These are phyloP conservation scores for Stylonectria norvegica DNA, from an alignment of 2,329 filamentous ascomycete genomes.

Conservation along the genomic window DNA sequence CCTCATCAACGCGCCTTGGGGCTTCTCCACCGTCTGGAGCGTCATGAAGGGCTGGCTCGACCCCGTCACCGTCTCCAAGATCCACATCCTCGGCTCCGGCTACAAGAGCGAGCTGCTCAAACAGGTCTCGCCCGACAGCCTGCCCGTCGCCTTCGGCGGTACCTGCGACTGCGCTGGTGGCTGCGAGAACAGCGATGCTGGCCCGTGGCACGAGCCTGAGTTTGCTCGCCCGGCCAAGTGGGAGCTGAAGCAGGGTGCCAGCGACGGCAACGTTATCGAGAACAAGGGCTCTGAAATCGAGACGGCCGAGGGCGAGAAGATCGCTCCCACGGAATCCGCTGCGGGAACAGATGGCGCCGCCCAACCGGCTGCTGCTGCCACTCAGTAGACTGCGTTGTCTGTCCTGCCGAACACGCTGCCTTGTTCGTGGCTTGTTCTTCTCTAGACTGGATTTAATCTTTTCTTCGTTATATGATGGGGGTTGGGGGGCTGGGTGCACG, in stretches of 20 bases:
- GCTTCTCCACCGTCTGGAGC: constrained; percentile 81
- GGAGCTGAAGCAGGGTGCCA: constrained; percentile 49
- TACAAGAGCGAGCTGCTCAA: constrained; percentile 82
- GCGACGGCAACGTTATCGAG: constrained; percentile 37
- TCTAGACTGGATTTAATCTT: constrained; percentile 22
- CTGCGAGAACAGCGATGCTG: constrained; percentile 82
- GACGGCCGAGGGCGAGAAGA: constrained; percentile 24
- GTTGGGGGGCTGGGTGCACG: constrained; percentile 9
- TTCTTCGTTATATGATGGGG: constrained; percentile 5
- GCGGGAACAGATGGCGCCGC: constrained; percentile 33
- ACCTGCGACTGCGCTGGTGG: constrained; percentile 77
- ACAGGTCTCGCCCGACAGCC: constrained; percentile 85
- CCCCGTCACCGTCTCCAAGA: constrained; percentile 94
- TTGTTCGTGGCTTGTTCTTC: constrained; percentile 20
- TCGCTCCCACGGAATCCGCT: constrained; percentile 31
- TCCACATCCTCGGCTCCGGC: constrained; percentile 76
- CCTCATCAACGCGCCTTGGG: constrained; percentile 97
- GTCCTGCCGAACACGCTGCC: too few species aligned
- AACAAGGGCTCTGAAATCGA: constrained; percentile 40
- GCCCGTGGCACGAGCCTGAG: constrained; percentile 78
- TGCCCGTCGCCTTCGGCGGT: constrained; percentile 84
- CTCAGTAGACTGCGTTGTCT: constrained; percentile 9
- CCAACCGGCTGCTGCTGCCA: constrained; percentile 34
- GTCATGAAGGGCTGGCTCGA: constrained; percentile 93
- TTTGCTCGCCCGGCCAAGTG: constrained; percentile 65